A percentile compares a stretch with the other conserved stretches of the same genome.
These are phyloP conservation scores for Diospyros kaki DNA, from an alignment of 148 eudicot species.

Conservation along the genomic window DNA sequence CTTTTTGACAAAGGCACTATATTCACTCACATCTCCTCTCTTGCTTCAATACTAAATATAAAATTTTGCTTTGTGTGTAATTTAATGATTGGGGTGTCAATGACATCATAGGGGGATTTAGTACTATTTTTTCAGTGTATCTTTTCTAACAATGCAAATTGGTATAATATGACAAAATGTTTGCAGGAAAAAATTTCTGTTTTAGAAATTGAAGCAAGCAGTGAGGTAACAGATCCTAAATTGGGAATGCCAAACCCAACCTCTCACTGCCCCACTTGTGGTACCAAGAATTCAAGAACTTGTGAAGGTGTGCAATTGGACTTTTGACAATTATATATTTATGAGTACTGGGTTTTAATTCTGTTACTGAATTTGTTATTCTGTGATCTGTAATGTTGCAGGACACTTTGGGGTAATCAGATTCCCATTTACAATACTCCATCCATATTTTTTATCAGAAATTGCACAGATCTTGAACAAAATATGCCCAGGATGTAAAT, in stretches of 20 bases:
- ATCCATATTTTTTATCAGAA: conserved; percentile 77
- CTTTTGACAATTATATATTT: not conserved
- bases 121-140: not conserved
- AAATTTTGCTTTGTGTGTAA: not conserved
- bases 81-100: not conserved
- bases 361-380: not conserved
- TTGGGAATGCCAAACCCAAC: conserved; percentile 80
- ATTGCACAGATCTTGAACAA: conserved; percentile 73
- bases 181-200: conserved; percentile 69
- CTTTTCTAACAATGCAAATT: not conserved
- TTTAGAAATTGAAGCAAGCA: conserved; percentile 44
- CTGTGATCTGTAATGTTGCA: conserved; percentile 28
- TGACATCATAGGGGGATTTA: not conserved
- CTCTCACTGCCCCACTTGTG: conserved; percentile 70
- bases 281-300: conserved; percentile 46
- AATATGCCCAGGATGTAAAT: conserved; percentile 92
- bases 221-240: conserved; percentile 72
- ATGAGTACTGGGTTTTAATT: conserved; percentile 4
- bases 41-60: not conserved
- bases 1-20: no score
- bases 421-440: conserved; percentile 61
- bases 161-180: not conserved
- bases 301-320: conserved; percentile 82
- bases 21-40: not conserved
- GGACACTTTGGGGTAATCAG: conserved; percentile 87